Evolutionary conservation across 2,329 filamentous ascomycete genomes (phyloP).

Genomic region (Alternaria sp.): DNA sequence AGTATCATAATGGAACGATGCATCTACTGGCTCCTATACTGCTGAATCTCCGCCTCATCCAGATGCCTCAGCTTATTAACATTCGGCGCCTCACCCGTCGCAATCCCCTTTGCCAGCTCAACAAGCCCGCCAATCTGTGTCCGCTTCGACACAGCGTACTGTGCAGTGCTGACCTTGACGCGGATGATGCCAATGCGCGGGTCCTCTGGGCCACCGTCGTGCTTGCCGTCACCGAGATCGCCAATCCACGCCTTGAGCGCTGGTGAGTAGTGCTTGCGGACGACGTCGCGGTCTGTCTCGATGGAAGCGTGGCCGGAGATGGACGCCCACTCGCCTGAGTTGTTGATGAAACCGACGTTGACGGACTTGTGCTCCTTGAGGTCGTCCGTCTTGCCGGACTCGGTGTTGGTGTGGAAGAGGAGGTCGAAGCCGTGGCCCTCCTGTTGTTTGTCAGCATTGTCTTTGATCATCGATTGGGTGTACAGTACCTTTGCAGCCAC

Average conservation of each 20-base stretch:
- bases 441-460: slow-evolving; percentile 51
- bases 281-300: slow-evolving; percentile 69
- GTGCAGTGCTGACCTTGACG: slow-evolving; percentile 73
- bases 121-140: slow-evolving; percentile 68
- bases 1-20: not conserved
- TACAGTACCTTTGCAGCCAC: slow-evolving; percentile 73
- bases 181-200: slow-evolving; percentile 83
- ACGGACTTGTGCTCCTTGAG: slow-evolving; percentile 73
- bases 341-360: slow-evolving; percentile 82
- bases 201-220: slow-evolving; percentile 82
- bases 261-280: slow-evolving; percentile 74
- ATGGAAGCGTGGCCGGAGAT: slow-evolving; percentile 76
- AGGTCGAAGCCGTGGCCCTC: slow-evolving; percentile 80
- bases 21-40: slow-evolving; percentile 43
- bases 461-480: not conserved
- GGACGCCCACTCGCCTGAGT: slow-evolving; percentile 83
- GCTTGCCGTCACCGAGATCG: slow-evolving; percentile 77
- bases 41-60: slow-evolving; percentile 55
- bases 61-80: slow-evolving; percentile 82
- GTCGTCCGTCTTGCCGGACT: slow-evolving; percentile 86
- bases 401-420: slow-evolving; percentile 90
- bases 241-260: slow-evolving; percentile 84
- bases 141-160: slow-evolving; percentile 70
- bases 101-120: slow-evolving; percentile 76
- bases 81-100: slow-evolving; percentile 72